Conservation (phyloP, 2,329 filamentous ascomycete genomes). For the Xylaria sp. region DNA sequence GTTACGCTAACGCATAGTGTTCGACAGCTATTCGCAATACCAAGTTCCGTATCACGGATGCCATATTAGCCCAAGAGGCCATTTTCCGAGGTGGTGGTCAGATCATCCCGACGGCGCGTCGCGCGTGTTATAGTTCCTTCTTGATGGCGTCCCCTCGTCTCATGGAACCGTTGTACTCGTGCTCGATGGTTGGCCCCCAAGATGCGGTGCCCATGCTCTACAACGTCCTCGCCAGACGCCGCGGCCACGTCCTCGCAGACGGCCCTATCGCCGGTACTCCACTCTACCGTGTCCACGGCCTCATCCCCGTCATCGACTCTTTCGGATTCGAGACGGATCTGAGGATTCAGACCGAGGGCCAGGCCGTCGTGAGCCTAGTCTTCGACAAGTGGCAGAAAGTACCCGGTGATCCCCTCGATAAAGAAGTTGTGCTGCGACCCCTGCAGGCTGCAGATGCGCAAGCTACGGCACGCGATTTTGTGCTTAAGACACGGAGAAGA, state of each 20-base stretch:
- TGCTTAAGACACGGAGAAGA: constrained; percentile 89
- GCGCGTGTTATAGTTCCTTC: constrained; percentile 95
- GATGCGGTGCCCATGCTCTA: constrained; percentile 89
- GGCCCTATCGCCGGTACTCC: constrained; percentile 93
- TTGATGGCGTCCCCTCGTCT: constrained; percentile 94
- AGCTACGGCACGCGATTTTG: constrained; percentile 92
- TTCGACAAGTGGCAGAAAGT: constrained; percentile 98
- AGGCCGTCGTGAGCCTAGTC: constrained; percentile 86
- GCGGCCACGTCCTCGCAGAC: constrained; percentile 94
- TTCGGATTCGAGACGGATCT: constrained; percentile 99
- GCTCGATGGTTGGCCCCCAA: constrained; percentile 90
- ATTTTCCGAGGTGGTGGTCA: constrained; percentile 96
- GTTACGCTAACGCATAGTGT: constrained; percentile 28
- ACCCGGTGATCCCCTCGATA: constrained; percentile 92
- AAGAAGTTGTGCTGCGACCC: constrained; percentile 78
- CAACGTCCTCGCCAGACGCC: constrained; percentile 84
- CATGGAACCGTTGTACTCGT: constrained; percentile 95
- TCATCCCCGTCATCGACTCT: constrained; percentile 94
- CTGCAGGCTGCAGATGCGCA: constrained; percentile 87
- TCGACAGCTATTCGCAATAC: constrained; percentile 86
- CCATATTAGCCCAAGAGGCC: constrained; percentile 82
- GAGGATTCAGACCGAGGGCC: constrained; percentile 92
- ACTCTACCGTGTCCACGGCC: constrained; percentile 86
- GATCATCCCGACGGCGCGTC: constrained; percentile 92
- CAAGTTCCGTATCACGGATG: constrained; percentile 95